Conservation (phyloP, 352 stramenopile species). For the Plasmopara halstedii region DNA sequence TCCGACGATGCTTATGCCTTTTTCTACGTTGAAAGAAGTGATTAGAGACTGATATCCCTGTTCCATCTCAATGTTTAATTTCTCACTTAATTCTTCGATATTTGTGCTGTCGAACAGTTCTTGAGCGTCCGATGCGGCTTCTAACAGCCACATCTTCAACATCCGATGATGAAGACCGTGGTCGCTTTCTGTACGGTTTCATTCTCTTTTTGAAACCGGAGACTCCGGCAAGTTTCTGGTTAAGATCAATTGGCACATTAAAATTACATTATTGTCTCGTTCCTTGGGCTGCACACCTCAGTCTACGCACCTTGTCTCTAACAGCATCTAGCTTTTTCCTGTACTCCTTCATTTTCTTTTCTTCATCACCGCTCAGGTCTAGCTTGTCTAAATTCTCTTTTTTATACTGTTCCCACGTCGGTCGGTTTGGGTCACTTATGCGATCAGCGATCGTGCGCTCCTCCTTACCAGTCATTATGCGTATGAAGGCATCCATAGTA, state of each 20-base stretch:
- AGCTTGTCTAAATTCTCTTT: constrained; percentile 94
- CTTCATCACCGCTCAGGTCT: constrained; percentile 75
- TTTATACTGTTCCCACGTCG: constrained; percentile 96
- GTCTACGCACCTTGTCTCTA: constrained; percentile 63
- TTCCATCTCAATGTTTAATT: background rate
- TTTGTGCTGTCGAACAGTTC: too few relatives aligned
- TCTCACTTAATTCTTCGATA: constrained; percentile 73
- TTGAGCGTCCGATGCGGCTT: constrained; percentile 36
- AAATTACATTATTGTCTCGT: background rate
- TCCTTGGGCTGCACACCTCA: background rate
- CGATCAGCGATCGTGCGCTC: constrained; percentile 91
- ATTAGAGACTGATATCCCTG: constrained; percentile 6
- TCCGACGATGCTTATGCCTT: constrained; percentile 46
- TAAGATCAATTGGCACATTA: background rate
- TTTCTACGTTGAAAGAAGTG: constrained; percentile 31
- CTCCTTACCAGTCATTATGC: constrained; percentile 89
- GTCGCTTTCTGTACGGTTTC: constrained; percentile 70
- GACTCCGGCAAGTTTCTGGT: constrained; percentile 52
- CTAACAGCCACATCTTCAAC: constrained; percentile 47
- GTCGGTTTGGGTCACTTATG: constrained; percentile 89
- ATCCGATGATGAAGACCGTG: constrained; percentile 36
- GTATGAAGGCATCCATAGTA: constrained; percentile 92
- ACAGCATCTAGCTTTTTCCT: constrained; percentile 88
- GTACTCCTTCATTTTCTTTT: constrained; percentile 93
- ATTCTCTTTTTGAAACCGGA: constrained; percentile 75